A percentile compares a stretch with the other conserved stretches of the same genome.
Evolutionary conservation across 2,329 filamentous ascomycete genomes (phyloP).

Genomic region (Colletotrichum graminicola): DNA sequence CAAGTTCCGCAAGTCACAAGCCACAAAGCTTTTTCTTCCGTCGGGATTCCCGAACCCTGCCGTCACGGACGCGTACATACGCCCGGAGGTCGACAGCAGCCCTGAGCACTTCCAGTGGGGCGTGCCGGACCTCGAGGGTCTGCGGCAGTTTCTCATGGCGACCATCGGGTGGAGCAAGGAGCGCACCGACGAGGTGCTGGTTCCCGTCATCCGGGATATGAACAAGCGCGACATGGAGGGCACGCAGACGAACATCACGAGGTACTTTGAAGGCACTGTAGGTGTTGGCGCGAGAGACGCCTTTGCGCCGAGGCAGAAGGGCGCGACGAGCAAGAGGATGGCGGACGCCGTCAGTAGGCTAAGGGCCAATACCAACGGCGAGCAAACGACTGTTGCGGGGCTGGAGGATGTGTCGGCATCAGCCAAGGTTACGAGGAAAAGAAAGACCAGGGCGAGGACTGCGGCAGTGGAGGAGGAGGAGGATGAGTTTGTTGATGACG

Average conservation of each 20-base stretch:
- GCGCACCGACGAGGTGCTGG: slow-evolving; percentile 92
- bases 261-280: slow-evolving; percentile 83
- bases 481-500: slow-evolving; percentile 18
- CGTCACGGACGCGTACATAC: slow-evolving; percentile 85
- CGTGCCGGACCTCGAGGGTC: slow-evolving; percentile 88
- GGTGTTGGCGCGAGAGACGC: slow-evolving; percentile 75
- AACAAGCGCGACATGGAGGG: slow-evolving; percentile 89
- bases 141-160: slow-evolving; percentile 86
- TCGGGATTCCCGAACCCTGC: slow-evolving; percentile 81
- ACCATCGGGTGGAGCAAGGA: slow-evolving; percentile 95
- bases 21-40: slow-evolving; percentile 87
- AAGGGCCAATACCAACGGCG: slow-evolving; percentile 63
- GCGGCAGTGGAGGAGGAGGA: slow-evolving; percentile 22
- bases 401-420: slow-evolving; percentile 7
- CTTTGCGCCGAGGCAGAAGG: slow-evolving; percentile 77
- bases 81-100: slow-evolving; percentile 86
- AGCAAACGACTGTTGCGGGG: slow-evolving; percentile 23
- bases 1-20: slow-evolving; percentile 86
- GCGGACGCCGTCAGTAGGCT: slow-evolving; percentile 78
- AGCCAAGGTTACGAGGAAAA: slow-evolving; percentile 27
- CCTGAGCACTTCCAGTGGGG: slow-evolving; percentile 93
- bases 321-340: slow-evolving; percentile 80
- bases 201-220: slow-evolving; percentile 96
- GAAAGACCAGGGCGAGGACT: slow-evolving; percentile 30
- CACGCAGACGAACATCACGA: slow-evolving; percentile 96